phyloP scores from a whole-genome alignment of 2,329 filamentous ascomycete species.

The Fusarium burgessii region DNA sequence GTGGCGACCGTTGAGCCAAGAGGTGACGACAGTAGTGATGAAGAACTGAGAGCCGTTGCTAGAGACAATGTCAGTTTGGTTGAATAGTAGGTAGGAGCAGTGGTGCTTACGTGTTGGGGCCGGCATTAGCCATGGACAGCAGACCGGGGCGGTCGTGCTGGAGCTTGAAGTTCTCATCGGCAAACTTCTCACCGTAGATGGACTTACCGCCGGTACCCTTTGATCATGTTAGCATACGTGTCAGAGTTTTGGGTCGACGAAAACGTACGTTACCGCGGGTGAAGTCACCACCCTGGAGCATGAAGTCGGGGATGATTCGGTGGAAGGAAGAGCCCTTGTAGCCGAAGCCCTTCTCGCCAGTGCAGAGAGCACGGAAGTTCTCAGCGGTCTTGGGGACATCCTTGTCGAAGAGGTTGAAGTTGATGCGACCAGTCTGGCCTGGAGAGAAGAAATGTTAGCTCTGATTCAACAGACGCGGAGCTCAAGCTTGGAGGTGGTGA shows the following conservation, averaged over 20 bases:
- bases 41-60: slow-evolving; percentile 99
- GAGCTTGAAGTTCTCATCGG: slow-evolving; percentile 88
- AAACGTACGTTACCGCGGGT: slow-evolving; percentile 86
- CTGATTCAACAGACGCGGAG: background rate
- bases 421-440: slow-evolving; percentile 84
- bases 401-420: slow-evolving; percentile 88
- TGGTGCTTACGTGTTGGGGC: slow-evolving; percentile 83
- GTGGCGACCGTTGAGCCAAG: slow-evolving; percentile 86
- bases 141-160: slow-evolving; percentile 82
- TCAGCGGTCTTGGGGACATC: slow-evolving; percentile 87
- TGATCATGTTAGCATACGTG: slow-evolving; percentile 33
- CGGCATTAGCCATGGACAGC: slow-evolving; percentile 95
- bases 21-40: slow-evolving; percentile 91
- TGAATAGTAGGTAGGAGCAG: background rate
- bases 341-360: slow-evolving; percentile 81
- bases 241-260: background rate
- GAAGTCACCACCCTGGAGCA: slow-evolving; percentile 97
- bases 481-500: slow-evolving; percentile 11
- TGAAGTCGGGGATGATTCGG: slow-evolving; percentile 92
- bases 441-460: slow-evolving; percentile 41
- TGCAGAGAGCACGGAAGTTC: slow-evolving; percentile 90
- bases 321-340: slow-evolving; percentile 90
- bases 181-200: slow-evolving; percentile 95
- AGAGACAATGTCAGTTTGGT: slow-evolving; percentile 47
- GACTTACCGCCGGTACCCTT: slow-evolving; percentile 92